These are phyloP conservation scores for Ophiocordyceps unilateralis DNA, from an alignment of 2,329 filamentous ascomycete genomes.

Conservation along the genomic window DNA sequence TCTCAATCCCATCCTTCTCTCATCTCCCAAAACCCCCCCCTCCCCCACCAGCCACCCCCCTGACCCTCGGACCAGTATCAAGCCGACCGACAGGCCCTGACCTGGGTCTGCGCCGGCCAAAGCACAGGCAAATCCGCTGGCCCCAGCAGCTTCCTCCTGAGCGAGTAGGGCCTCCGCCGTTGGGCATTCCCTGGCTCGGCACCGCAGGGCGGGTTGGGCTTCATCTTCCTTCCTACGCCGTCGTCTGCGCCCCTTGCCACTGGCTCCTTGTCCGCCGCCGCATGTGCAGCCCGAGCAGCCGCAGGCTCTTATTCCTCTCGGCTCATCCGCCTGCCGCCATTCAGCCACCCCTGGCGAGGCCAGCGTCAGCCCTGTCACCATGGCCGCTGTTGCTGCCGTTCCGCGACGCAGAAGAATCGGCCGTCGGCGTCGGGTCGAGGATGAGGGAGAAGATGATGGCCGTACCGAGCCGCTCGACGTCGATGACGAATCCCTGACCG, in stretches of 20 bases:
- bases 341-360: constrained; percentile 10
- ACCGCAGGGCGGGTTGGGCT: constrained; percentile 8
- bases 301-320: constrained; percentile 12
- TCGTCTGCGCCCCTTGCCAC: background rate
- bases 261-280: constrained; percentile 5
- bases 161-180: background rate
- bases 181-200: constrained; percentile 5
- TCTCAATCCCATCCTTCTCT: background rate
- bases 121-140: background rate
- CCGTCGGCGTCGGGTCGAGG: constrained; percentile 49
- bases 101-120: constrained; percentile 1
- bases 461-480: constrained; percentile 36
- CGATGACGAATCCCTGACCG: constrained; percentile 49
- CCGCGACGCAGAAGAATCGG: constrained; percentile 49
- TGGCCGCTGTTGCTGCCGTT: constrained; percentile 12
- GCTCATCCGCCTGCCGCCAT: constrained; percentile 12
- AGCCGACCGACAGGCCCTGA: background rate
- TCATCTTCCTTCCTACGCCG: constrained; percentile 1
- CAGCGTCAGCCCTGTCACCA: constrained; percentile 8
- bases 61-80: constrained; percentile 6
- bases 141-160: background rate
- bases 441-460: constrained; percentile 54
- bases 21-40: background rate
- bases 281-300: constrained; percentile 12
- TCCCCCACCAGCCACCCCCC: background rate